These are phyloP conservation scores for Picochlorum costavermella DNA, from an alignment of 139 green algal genomes.

Conservation along the genomic window DNA sequence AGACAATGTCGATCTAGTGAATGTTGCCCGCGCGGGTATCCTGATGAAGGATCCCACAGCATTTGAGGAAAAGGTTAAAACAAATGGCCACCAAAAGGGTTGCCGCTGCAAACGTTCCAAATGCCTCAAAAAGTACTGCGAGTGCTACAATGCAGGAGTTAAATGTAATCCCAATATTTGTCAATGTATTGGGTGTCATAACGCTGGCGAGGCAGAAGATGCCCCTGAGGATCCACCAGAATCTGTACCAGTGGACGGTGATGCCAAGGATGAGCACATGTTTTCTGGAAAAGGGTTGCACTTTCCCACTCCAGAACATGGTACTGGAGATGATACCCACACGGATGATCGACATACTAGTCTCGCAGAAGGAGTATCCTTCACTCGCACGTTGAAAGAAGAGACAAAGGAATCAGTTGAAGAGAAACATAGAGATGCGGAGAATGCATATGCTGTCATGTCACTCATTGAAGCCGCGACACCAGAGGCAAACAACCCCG, in stretches of 20 bases:
- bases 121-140: constrained; percentile 67
- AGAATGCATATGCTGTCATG: no score
- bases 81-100: constrained; percentile 57
- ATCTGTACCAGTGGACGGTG: not conserved
- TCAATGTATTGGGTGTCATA: constrained; percentile 75
- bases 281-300: not conserved
- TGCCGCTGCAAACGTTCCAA: constrained; percentile 62
- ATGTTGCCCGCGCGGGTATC: constrained; percentile 11
- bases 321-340: not conserved
- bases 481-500: no score
- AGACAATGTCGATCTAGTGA: not conserved
- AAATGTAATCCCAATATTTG: constrained; percentile 71
- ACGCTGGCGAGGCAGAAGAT: constrained; percentile 24
- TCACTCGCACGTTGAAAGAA: no score
- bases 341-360: no score
- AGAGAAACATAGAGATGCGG: no score
- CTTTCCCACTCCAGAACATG: not conserved
- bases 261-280: not conserved
- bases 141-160: constrained; percentile 51
- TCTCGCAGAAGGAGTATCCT: no score
- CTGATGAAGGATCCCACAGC: constrained; percentile 53
- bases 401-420: no score
- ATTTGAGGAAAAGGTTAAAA: constrained; percentile 58
- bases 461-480: no score
- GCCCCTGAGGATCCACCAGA: not conserved